Evolutionary conservation across 2,329 filamentous ascomycete genomes (phyloP).

Genomic region (Coniochaeta ligniaria): DNA sequence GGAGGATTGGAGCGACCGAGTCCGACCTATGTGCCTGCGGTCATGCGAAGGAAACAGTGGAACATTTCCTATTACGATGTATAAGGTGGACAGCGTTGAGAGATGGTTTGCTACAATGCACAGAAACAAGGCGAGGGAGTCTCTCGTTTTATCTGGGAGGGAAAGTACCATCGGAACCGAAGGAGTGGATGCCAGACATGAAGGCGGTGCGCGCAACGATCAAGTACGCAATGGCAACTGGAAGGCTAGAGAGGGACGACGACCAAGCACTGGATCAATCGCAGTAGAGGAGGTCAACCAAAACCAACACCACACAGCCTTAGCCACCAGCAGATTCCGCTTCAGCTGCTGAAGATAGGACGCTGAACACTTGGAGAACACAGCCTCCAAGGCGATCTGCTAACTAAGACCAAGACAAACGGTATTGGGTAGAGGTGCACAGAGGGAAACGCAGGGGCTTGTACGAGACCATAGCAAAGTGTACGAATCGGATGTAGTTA

Average conservation of each 20-base stretch:
- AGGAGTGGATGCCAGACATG: slow-evolving; percentile 7
- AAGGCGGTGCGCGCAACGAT: slow-evolving; percentile 7
- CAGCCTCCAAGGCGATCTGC: slow-evolving; percentile 7
- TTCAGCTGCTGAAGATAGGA: slow-evolving; percentile 11
- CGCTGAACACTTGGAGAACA: slow-evolving; percentile 10
- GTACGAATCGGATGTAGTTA: not conserved
- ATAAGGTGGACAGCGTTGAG: slow-evolving; percentile 5
- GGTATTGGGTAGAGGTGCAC: too few species aligned
- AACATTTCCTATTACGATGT: slow-evolving; percentile 5
- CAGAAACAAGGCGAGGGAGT: not conserved
- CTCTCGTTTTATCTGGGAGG: slow-evolving; percentile 4
- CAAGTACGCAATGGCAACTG: slow-evolving; percentile 6
- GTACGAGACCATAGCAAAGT: too few species aligned
- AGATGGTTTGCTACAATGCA: slow-evolving; percentile 4
- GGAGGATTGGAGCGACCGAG: not conserved
- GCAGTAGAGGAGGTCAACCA: slow-evolving; percentile 3
- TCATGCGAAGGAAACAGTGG: slow-evolving; percentile 4
- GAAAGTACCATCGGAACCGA: slow-evolving; percentile 7
- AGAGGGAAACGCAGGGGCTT: too few species aligned
- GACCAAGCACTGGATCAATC: slow-evolving; percentile 4
- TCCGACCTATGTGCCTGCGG: slow-evolving; percentile 3
- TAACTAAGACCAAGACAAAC: slow-evolving; percentile 6
- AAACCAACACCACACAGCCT: slow-evolving; percentile 5
- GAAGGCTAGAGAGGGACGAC: slow-evolving; percentile 5
- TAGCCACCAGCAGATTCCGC: slow-evolving; percentile 2